Evolutionary conservation across 192 early-diverging fungal genomes (phyloP), one percentile per base, ranked within the genome.

Genomic region (Gamsiella multidivaricata): DNA sequence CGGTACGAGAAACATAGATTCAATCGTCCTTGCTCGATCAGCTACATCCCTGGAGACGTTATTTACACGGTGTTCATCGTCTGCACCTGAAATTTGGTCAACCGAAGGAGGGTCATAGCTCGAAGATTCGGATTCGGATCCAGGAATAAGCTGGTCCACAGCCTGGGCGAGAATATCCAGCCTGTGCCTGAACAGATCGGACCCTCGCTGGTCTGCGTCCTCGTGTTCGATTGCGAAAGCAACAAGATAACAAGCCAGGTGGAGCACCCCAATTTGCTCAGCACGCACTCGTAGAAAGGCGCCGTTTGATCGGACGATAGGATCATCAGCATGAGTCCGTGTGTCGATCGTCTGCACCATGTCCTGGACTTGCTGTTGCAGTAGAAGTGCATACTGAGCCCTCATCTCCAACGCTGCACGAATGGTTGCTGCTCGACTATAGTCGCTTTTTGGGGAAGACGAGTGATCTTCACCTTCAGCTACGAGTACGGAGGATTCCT

Each of bases 281-380:
- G 53, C 54, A 6, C 45, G 6, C 45, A 5, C 15, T 46, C 17
- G 9, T 18, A n/a, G 5, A 18, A 12, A 46, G 12, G n/a, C 45
- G 15, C 4, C 17, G 45, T 46, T 18, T 5, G 15, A n/a, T 18
- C n/a, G 45, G 12, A 2, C 31, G 49, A 26, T 1, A 23, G 4
- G 47, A 46, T 6, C 31, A 15, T 54, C 17, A 28, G 32, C 15
- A 34, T 17, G 31, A 2, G 18, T 32, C 22, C 8, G 0, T 11
- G 26, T 3, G 57, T 61, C 54, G 43, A 78, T 55, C 15, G 74
- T 64, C 25, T 69, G 74, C 12, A 63, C 65, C 28, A 78, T 51
- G 8, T 78, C 74, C 36, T 78, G 74, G 22, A 78, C 54, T 37
- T 78, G 74, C 37, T 78, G 74, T 23, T 78, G 74, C 22, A 78